phyloP scores from a whole-genome alignment of 2,329 filamentous ascomycete genomes.

The Cyphellophora attinorum region DNA sequence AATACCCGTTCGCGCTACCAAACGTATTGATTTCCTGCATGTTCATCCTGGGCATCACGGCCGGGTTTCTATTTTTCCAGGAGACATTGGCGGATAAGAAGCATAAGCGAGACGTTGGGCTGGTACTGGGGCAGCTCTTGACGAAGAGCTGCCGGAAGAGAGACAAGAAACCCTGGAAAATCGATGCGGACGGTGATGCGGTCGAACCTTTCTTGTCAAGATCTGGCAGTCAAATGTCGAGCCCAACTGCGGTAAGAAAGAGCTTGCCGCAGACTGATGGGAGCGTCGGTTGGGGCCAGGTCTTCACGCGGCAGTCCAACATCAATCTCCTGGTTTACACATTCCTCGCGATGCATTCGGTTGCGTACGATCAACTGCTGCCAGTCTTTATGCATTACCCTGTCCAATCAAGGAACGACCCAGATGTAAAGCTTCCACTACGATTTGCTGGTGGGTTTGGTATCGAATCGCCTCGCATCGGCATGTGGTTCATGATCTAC shows the following conservation, averaged over 20 bases:
- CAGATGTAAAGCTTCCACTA: slow-evolving; percentile 58
- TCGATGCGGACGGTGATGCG: slow-evolving; percentile 17
- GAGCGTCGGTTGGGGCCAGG: slow-evolving; percentile 45
- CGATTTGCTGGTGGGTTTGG: slow-evolving; percentile 79
- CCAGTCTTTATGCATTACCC: slow-evolving; percentile 83
- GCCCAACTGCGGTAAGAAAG: slow-evolving; percentile 4
- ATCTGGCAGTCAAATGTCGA: slow-evolving; percentile 9
- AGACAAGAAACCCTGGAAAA: slow-evolving; percentile 15
- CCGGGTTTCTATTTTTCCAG: slow-evolving; percentile 68
- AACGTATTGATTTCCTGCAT: slow-evolving; percentile 69
- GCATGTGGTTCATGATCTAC: slow-evolving; percentile 75
- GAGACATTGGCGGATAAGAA: slow-evolving; percentile 73
- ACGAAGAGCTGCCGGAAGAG: slow-evolving; percentile 21
- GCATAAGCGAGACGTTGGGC: slow-evolving; percentile 62
- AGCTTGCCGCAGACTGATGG: slow-evolving; percentile 12
- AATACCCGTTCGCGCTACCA: slow-evolving; percentile 73
- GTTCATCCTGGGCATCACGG: slow-evolving; percentile 67
- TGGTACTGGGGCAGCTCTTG: slow-evolving; percentile 62
- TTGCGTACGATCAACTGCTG: slow-evolving; percentile 79
- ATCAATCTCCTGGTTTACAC: slow-evolving; percentile 71
- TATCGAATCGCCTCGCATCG: slow-evolving; percentile 62
- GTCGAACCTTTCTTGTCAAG: slow-evolving; percentile 10
- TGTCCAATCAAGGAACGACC: slow-evolving; percentile 41
- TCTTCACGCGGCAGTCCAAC: slow-evolving; percentile 64
- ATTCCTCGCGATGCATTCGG: slow-evolving; percentile 68